Evolutionary conservation across 768 basidiomycete species (phyloP).

Genomic region (Termitomyces sp.): DNA sequence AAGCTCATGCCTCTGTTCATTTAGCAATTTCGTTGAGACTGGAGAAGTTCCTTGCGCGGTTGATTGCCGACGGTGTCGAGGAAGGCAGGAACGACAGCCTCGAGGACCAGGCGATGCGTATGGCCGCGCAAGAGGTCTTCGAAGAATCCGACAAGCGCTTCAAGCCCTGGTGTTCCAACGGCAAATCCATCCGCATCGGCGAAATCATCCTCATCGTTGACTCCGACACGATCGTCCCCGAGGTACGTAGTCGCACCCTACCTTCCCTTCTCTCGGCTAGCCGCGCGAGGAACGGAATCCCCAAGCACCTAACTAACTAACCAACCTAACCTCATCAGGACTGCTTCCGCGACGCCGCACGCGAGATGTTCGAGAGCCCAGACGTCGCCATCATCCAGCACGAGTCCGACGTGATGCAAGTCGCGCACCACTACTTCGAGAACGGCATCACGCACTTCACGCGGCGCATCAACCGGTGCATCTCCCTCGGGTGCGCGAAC

Average conservation of each 20-base stretch:
- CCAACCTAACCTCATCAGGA: constrained; percentile 33
- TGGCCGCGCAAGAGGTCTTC: constrained; percentile 69
- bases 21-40: constrained; percentile 55
- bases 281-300: too few relatives aligned
- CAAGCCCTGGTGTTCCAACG: constrained; percentile 74
- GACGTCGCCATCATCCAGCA: constrained; percentile 89
- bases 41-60: constrained; percentile 43
- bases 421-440: constrained; percentile 85
- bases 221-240: constrained; percentile 73
- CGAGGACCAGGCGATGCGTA: constrained; percentile 67
- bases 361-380: constrained; percentile 75
- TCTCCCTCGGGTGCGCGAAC: constrained; percentile 73
- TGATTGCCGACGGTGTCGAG: constrained; percentile 36
- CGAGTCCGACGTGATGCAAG: constrained; percentile 86
- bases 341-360: constrained; percentile 85
- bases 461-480: constrained; percentile 79
- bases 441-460: constrained; percentile 90
- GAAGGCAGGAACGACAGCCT: constrained; percentile 44
- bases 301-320: neutral
- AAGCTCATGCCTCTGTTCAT: neutral
- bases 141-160: constrained; percentile 50
- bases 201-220: constrained; percentile 81
- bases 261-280: neutral
- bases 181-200: constrained; percentile 67
- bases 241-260: constrained; percentile 27